Evolutionary conservation across 2,329 filamentous ascomycete genomes (phyloP).

Genomic region (Parastagonospora avenae): DNA sequence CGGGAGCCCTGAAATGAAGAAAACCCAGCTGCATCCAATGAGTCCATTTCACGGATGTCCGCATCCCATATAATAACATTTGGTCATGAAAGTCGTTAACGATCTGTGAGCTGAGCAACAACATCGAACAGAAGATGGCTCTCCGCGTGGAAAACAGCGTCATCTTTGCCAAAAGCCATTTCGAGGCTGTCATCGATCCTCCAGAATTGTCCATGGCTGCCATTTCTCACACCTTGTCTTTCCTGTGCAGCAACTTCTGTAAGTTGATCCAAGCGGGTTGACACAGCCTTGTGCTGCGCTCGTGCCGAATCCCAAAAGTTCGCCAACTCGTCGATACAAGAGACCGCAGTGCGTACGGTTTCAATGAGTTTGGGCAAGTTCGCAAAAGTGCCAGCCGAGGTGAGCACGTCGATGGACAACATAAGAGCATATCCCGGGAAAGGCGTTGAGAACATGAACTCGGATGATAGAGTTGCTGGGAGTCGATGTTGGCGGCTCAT

Average conservation of each 20-base stretch:
- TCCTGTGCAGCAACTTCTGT: constrained; percentile 46
- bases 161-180: constrained; percentile 49
- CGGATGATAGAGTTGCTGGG: constrained; percentile 24
- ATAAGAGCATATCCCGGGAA: constrained; percentile 67
- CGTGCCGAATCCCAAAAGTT: constrained; percentile 65
- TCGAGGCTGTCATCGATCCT: constrained; percentile 47
- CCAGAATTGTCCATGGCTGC: constrained; percentile 43
- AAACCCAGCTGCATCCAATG: too few species aligned
- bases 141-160: constrained; percentile 49
- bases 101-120: constrained; percentile 27
- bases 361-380: constrained; percentile 59
- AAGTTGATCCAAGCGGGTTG: constrained; percentile 54
- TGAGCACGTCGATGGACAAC: constrained; percentile 69
- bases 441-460: constrained; percentile 56
- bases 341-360: constrained; percentile 58
- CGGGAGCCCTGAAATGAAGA: too few species aligned
- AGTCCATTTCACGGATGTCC: not conserved
- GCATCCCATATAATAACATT: not conserved
- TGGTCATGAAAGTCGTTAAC: constrained; percentile 4
- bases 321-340: constrained; percentile 61
- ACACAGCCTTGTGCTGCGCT: constrained; percentile 57
- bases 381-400: constrained; percentile 57
- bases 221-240: constrained; percentile 36
- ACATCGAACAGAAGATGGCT: constrained; percentile 38
- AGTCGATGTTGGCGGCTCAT: constrained; percentile 34